phyloP scores from a whole-genome alignment of 2,329 filamentous ascomycete species.

The Aspergillus niger region DNA sequence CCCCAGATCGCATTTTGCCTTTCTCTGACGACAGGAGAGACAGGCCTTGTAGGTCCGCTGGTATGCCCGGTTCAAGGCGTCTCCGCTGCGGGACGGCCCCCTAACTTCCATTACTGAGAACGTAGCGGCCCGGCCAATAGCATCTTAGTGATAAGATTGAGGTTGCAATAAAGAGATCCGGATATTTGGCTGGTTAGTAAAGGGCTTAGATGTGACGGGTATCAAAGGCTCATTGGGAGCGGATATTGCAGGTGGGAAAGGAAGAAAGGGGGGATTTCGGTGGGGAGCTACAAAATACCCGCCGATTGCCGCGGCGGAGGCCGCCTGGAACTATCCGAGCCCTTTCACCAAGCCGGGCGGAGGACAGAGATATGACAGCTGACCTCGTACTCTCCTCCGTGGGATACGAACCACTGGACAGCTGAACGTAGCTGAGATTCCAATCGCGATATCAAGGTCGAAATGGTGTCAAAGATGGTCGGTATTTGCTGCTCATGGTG shows the following conservation, averaged over 20 bases:
- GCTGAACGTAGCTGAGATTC: neutral
- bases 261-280: neutral
- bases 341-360: neutral
- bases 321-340: constrained; percentile 13
- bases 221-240: neutral
- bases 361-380: neutral
- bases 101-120: constrained; percentile 25
- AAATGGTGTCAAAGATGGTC: neutral
- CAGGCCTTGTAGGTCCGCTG: constrained; percentile 59
- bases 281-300: constrained; percentile 19
- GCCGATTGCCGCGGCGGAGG: constrained; percentile 13
- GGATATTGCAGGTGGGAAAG: constrained; percentile 9
- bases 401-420: neutral
- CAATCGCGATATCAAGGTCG: neutral
- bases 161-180: neutral
- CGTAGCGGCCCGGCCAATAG: constrained; percentile 17
- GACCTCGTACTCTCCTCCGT: neutral
- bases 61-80: constrained; percentile 40
- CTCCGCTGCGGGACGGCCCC: constrained; percentile 17
- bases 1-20: constrained; percentile 55
- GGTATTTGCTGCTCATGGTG: neutral
- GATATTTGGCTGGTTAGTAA: neutral
- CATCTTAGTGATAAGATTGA: constrained; percentile 1
- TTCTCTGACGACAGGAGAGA: constrained; percentile 55
- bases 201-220: neutral